Base-by-base conservation (phyloP, 2,329 filamentous ascomycete species). In the Claviceps monticola region DNA sequence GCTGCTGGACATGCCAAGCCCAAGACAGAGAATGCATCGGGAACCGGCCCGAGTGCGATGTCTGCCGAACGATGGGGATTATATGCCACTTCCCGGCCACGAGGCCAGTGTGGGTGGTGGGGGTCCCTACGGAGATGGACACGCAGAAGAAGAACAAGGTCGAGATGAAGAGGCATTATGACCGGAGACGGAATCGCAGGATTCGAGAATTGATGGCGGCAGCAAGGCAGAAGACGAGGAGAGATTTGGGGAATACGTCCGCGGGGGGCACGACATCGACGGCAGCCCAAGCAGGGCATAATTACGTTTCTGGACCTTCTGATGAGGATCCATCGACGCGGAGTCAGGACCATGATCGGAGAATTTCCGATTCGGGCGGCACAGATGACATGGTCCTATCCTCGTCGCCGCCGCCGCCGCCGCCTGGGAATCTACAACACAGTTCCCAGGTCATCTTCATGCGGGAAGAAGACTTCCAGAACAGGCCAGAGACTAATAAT, bases 1-100 rank as follows among this genome's bases (percentile, higher is more conserved):
- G 76, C 54, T 82, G 78, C 60, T 81, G 76, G 76, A 82, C 77
- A 2, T 82, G 79, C 58, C 73, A 78, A 21, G 68, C 81, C 11
- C 73, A 79, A 19, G 75, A 75, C 57, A 83, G 82, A 59, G 81
- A 80, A 59, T 83, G 79, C 58, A 76, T 80, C 55, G 75, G 79
- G 59, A 66, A 58, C 23, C 70, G 68, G 2, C 77, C 78, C 11
- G 59, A 71, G 9, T 83, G 79, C 61, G 65, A 70, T 5, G 65
- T 61, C 38, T 83, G 79, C 63, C 60, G 64, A 14, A 61, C 66
- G 1, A 71, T 83, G n/a, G 69, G 75, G 48, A 81, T 82, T 52
- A 71, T 70, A 17, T 83, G 80, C 59, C 62, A 76, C 54, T 80
- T 73, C 57, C 64, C 66, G 54, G 68, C 74, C 2, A 63, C 66